Evolutionary conservation across 2,329 filamentous ascomycete species (phyloP), one percentile per base, ranked within the genome.

Genomic region (Aspergillus melleus): DNA sequence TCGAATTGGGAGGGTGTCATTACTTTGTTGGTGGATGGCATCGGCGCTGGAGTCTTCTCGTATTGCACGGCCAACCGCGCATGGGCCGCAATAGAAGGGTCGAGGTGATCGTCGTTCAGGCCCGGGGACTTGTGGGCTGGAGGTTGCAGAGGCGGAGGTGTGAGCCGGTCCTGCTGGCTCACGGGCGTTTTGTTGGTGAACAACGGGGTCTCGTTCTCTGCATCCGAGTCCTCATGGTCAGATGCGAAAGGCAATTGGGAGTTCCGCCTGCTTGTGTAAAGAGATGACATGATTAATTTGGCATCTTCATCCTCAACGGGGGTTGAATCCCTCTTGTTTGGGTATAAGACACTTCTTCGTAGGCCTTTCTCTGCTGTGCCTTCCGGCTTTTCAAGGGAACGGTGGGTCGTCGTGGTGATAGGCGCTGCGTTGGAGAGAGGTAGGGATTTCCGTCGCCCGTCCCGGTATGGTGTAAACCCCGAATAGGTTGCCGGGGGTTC

Each of bases 1-100:
- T 96, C 92, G 66, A 96, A 96, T 72, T 96, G 87, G 11, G 88
- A 90, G 1, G 90, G 90, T 1, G 92, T 96, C 91, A 96, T 96
- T 63, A 95, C 89, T 75, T 95, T 95, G 72, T 85, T 89, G 20
- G 81, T 80, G 4, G 70, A 69, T 9, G 83, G 67, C 8, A 69
- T 64, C 3, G 74, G 67, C 47, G 70, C 67, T 4, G 73, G 68
- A 5, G 63, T 72, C 57, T 81, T 72, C 58, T 81, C 78, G 59
- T 78, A 81, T 57, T 76, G 76, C 46, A 75, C 74, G n/a, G 79
- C 80, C 57, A 82, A 71, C 24, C 74, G 74, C n/a, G 75, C 80
- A 61, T 77, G 72, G 19, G 72, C 76, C 30, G 76, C 74, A 46
- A 82, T 77, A n/a, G 68, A 68, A 42, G 65, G 49, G 57, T 74